Base-by-base conservation (phyloP, 768 basidiomycete genomes). In the Sporobolomyces phaffii region DNA sequence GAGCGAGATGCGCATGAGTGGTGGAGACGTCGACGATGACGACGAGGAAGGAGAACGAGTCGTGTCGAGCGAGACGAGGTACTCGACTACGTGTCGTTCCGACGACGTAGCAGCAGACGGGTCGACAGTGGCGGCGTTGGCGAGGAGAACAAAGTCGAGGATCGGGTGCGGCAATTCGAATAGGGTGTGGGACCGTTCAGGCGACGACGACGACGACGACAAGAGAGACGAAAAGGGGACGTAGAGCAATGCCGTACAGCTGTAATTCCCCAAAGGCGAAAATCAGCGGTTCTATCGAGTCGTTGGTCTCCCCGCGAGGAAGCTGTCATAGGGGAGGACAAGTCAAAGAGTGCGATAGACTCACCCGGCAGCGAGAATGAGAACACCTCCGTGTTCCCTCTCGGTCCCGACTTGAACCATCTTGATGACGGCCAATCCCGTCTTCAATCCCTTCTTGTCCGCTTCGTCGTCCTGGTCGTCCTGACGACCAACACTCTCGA, bases 401-500 rank as follows among this genome's bases (percentile, higher is more conserved):
- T 45, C 41, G 18, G 61, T n/a, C 2, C 60, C 62, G 5, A 72
- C 59, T 43, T 58, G 38, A 3, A 72, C n/a, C 50, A 69, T 59
- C 64, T 69, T 72, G 61, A 62, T 43, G 31, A 69, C 52, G 2
- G 67, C 67, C 43, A 72, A 57, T 2, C 71, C 71, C 29, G 54
- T 69, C 50, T 57, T 54, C 22, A 68, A 18, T 41, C 50, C 60
- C 48, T 29, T 58, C 34, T 57, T 38, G 9, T 57, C 56, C 13
- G 49, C 50, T 31, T 56, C 47, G 7, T 29, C 40, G 29, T 43
- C 48, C n/a, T n/a, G n/a, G n/a, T n/a, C n/a, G n/a, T n/a, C n/a
- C n/a, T n/a, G n/a, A n/a, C n/a, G n/a, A n/a, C n/a, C n/a, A n/a
- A n/a, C n/a, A 31, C 33, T 45, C 38, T 38, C 38, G 8, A 8